phyloP scores from a whole-genome alignment of 129 eudicot species.

The Helianthus tuberosus region DNA sequence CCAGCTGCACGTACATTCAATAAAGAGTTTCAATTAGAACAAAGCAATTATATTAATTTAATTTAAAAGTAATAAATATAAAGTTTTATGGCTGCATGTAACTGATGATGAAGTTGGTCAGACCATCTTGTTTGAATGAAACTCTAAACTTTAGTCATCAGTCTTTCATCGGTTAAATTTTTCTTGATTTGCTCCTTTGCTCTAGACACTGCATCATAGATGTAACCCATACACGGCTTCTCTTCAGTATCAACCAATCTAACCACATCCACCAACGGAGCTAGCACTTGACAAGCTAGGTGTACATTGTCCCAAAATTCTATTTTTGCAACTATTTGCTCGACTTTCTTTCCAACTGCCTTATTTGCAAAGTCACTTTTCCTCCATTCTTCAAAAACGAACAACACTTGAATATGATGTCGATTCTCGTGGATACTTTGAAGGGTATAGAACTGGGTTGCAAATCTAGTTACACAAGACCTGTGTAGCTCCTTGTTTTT shows the following conservation, averaged over 20 bases:
- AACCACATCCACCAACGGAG: slow-evolving; percentile 14
- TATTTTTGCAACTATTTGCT: not conserved
- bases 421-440: too few species aligned
- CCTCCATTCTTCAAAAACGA: slow-evolving; percentile 3
- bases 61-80: too few species aligned
- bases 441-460: too few species aligned
- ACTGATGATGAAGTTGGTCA: too few species aligned
- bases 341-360: not conserved
- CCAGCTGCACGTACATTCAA: not conserved
- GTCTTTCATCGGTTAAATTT: too few species aligned
- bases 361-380: slow-evolving; percentile 13
- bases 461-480: too few species aligned
- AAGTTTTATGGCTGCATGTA: too few species aligned
- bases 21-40: too few species aligned
- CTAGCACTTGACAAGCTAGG: not conserved
- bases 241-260: slow-evolving; percentile 18
- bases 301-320: not conserved
- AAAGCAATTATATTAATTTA: too few species aligned
- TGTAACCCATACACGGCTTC: slow-evolving; percentile 9
- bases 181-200: not conserved
- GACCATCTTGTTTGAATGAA: too few species aligned
- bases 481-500: not conserved
- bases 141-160: too few species aligned
- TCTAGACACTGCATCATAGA: not conserved
- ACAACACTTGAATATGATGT: not conserved